phyloP scores from a whole-genome alignment of 2,329 filamentous ascomycete species.

The Hymenoscyphus albidus region DNA sequence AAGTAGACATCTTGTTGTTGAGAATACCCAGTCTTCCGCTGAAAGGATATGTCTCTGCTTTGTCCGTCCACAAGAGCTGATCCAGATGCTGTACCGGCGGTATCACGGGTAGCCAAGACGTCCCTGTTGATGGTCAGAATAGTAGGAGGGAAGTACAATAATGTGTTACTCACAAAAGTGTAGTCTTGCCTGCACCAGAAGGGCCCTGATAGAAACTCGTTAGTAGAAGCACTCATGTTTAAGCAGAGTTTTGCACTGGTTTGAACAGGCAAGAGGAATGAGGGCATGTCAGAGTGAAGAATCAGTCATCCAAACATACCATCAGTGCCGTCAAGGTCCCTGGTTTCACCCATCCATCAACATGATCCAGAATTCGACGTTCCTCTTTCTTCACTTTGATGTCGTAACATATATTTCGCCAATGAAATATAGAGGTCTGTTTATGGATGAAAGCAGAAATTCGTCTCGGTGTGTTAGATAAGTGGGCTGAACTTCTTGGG shows the following conservation, averaged over 20 bases:
- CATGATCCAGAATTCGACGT: constrained; percentile 63
- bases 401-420: constrained; percentile 58
- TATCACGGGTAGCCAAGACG: constrained; percentile 76
- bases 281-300: neutral
- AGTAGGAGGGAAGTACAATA: neutral
- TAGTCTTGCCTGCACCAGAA: constrained; percentile 82
- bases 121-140: constrained; percentile 41
- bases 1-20: constrained; percentile 89
- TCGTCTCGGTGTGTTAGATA: constrained; percentile 3
- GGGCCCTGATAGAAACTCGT: constrained; percentile 8
- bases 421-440: constrained; percentile 30
- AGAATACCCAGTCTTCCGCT: constrained; percentile 85
- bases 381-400: constrained; percentile 59
- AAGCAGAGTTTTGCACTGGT: neutral
- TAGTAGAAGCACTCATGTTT: neutral
- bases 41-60: constrained; percentile 74
- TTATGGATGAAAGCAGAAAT: constrained; percentile 17
- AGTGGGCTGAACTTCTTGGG: neutral
- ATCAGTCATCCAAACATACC: constrained; percentile 28
- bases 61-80: constrained; percentile 68
- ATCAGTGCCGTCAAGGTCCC: constrained; percentile 64
- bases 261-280: neutral
- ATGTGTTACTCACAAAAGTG: constrained; percentile 50
- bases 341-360: constrained; percentile 67
- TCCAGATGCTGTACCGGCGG: constrained; percentile 84